Base-by-base conservation (phyloP, 2,329 filamentous ascomycete genomes). In the Annulohypoxylon truncatum region DNA sequence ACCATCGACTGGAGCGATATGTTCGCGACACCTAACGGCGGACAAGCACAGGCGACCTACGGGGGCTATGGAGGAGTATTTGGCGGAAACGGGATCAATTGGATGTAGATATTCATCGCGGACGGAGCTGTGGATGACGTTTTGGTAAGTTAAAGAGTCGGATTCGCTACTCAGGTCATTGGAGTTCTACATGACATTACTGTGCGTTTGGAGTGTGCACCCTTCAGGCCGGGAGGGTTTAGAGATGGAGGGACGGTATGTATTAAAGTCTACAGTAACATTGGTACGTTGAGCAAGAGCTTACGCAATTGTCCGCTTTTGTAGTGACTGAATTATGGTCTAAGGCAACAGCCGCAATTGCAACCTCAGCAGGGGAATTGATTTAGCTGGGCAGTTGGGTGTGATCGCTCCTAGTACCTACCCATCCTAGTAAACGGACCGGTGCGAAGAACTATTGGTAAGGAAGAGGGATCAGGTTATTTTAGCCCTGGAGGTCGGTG, bases 1-100 rank as follows among this genome's bases (percentile, higher is more conserved):
- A 22, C 72, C 22, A 67, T 74, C 22, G 72, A 75, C 22, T 78
- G 76, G 76, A 60, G 66, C 10, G 74, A 77, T 40, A 74, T 77
- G 67, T 77, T 77, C 68, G 61, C 52, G 22, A 10, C 69, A 20
- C 61, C 68, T 31, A 61, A 12, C 42, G 54, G 55, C 15, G 64
- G 68, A 18, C 66, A 68, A 53, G 8, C 56, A 35, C 67, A 67
- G 57, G 31, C 35, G 50, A 55, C 29, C 18, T 71, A 69, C 38
- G 69, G 70, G 31, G 61, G 47, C 22, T 69, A 56, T 51, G 61
- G 63, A 40, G 62, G 65, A 48, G 67, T 51, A 2, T 74, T 72
- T 56, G 61, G 68, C 10, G 67, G 54, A 35, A 60, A 59, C 42
- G 50, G 57, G 33, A 61, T 69, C 51, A 64, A 67, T n/a, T 72